Base-by-base conservation (phyloP, 2,329 filamentous ascomycete genomes). In the Spiromastix sp. region DNA sequence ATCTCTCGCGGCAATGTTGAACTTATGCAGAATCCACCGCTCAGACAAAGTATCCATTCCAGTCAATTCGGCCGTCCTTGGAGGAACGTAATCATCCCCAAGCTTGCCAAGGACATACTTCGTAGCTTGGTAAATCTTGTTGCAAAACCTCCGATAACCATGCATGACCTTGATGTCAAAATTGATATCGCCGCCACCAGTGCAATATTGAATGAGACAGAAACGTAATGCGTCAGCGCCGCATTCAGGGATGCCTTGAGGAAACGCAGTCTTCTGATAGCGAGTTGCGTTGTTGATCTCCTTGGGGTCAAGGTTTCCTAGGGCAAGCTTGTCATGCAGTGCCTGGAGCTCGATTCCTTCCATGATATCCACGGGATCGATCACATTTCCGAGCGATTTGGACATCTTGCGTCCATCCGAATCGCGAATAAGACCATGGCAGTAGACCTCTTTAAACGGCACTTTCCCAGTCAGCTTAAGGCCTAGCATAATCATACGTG, bases 371-470 rank as follows among this genome's bases (percentile, higher is more conserved):
- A 89, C 68, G 29, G 85, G 85, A 54, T 93, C 85, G 45, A 93
- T 81, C 48, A 93, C 85, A 50, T 93, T 93, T 32, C 85, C 85
- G 32, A 93, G 59, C 38, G 81, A 87, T 66, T 93, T 93, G 39
- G 80, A 85, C 85, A 93, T 93, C 64, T 93, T 93, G 42, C 85
- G 71, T 30, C 85, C 85, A 46, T 93, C 85, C 0, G 79, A 84
- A 54, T 93, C 85, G 49, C 85, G 79, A 42, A 93, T 79, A 9
- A 93, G 70, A 38, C 77, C 82, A 59, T 93, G 85, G 60, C 85
- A 91, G 67, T 86, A 93, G 12, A 93, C 85, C 62, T 93, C 85
- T 33, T 68, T 78, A 64, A 93, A 93, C 0, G 85, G 85, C 9
- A 91, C 72, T 51, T 89, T 72, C 39, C 83, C 84, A 13, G 85